Evolutionary conservation across 2,329 filamentous ascomycete species (phyloP).

Genomic region (Neurospora sp.): DNA sequence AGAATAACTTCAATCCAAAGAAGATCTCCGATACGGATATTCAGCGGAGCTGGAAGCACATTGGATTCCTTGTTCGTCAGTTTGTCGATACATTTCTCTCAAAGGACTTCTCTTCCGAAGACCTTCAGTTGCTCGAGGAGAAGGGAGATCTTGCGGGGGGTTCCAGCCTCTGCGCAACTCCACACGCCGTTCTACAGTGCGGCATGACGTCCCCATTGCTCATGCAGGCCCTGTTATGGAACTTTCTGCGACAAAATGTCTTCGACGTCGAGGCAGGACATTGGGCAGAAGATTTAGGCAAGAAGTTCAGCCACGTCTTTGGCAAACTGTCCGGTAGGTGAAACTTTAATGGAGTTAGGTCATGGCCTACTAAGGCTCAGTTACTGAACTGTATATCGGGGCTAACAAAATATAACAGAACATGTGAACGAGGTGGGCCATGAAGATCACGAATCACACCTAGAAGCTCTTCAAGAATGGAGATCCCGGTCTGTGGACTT

Average conservation of each 20-base stretch:
- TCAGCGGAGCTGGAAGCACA: neutral
- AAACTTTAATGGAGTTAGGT: neutral
- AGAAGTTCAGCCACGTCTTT: neutral
- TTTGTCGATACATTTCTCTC: conserved; percentile 4
- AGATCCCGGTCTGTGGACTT: conserved; percentile 8
- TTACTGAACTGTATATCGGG: neutral
- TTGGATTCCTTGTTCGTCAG: conserved; percentile 9
- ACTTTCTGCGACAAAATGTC: conserved; percentile 3
- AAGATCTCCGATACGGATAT: conserved; percentile 10
- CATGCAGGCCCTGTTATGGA: conserved; percentile 8
- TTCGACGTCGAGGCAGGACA: conserved; percentile 1
- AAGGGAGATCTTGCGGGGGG: too few species aligned
- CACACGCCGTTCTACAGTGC: neutral
- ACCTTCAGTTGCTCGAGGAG: neutral
- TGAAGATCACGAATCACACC: neutral
- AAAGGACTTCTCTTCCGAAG: neutral
- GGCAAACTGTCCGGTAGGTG: neutral
- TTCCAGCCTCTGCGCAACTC: neutral
- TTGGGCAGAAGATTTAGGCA: conserved; percentile 2
- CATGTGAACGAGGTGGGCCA: neutral
- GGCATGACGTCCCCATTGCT: neutral
- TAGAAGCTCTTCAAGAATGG: conserved; percentile 7
- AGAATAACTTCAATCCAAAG: neutral
- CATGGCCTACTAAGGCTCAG: neutral
- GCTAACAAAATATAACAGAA: too few species aligned